Evolutionary conservation across 306 rosid genomes (phyloP).

Genomic region (Pyrus betulifolia): DNA sequence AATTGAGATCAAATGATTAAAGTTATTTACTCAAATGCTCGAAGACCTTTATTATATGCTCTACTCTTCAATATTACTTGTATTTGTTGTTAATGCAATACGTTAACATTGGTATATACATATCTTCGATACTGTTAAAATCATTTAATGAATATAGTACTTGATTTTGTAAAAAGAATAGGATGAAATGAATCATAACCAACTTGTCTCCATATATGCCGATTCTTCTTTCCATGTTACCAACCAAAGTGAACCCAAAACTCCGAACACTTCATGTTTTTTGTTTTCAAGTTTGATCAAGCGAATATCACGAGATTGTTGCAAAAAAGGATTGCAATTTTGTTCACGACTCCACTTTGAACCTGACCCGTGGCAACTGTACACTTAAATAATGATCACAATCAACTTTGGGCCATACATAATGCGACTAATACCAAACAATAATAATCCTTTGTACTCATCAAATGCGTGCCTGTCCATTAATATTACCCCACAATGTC

Average conservation of each 20-base stretch:
- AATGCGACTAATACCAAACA: too few species aligned
- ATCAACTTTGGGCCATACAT: too few species aligned
- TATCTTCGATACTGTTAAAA: too few species aligned
- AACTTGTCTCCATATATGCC: too few species aligned
- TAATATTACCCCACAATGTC: too few species aligned
- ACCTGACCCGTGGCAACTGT: neutral
- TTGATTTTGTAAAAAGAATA: too few species aligned
- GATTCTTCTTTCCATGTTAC: neutral
- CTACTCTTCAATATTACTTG: too few species aligned
- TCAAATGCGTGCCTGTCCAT: neutral
- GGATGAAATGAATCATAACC: too few species aligned
- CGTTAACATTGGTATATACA: too few species aligned
- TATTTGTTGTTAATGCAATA: too few species aligned
- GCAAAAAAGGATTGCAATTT: neutral
- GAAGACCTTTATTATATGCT: too few species aligned
- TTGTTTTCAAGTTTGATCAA: neutral
- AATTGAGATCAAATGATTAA: neutral
- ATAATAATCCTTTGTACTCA: neutral
- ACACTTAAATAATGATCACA: neutral
- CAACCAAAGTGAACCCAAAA: neutral
- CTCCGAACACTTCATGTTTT: neutral
- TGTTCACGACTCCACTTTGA: neutral
- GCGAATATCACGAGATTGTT: constrained; percentile 1
- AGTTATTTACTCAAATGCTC: neutral
- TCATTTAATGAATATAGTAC: too few species aligned